These are phyloP conservation scores for Nicotiana undulata DNA, from an alignment of 257 asterid species.

Conservation along the genomic window DNA sequence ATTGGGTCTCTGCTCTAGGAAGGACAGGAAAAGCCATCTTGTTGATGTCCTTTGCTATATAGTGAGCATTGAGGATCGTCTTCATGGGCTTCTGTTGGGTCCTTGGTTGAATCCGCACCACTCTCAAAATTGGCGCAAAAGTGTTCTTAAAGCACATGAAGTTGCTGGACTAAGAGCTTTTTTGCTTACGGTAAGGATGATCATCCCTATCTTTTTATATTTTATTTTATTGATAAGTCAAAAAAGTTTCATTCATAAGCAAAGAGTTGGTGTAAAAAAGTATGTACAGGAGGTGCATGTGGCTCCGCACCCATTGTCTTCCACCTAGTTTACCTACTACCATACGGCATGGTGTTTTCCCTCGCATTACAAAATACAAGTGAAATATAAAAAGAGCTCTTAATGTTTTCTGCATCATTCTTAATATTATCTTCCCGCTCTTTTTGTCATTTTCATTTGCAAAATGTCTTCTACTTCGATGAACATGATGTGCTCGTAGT, in stretches of 20 bases:
- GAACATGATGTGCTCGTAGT: not conserved
- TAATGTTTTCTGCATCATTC: not conserved
- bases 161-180: constrained; percentile 38
- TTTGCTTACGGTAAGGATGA: constrained; percentile 54
- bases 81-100: constrained; percentile 83
- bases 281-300: constrained; percentile 1
- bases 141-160: constrained; percentile 37
- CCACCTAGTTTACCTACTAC: not conserved
- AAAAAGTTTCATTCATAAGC: not conserved
- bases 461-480: not conserved
- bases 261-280: not conserved
- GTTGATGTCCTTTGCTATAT: constrained; percentile 65
- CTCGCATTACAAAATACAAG: not conserved
- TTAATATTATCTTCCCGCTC: not conserved
- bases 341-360: not conserved
- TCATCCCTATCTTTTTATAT: not conserved
- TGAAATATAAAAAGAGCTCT: not conserved
- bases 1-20: constrained; percentile 38
- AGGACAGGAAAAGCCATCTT: constrained; percentile 53
- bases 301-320: not conserved
- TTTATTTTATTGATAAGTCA: not conserved
- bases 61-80: constrained; percentile 62
- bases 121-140: constrained; percentile 61
- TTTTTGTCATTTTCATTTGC: not conserved
- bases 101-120: constrained; percentile 83